Percentiles rank a stretch among this genome's conserved stretches.
These are phyloP conservation scores for Colletotrichum ledebouriae DNA, from an alignment of 2,329 filamentous ascomycete species.

Conservation along the genomic window DNA sequence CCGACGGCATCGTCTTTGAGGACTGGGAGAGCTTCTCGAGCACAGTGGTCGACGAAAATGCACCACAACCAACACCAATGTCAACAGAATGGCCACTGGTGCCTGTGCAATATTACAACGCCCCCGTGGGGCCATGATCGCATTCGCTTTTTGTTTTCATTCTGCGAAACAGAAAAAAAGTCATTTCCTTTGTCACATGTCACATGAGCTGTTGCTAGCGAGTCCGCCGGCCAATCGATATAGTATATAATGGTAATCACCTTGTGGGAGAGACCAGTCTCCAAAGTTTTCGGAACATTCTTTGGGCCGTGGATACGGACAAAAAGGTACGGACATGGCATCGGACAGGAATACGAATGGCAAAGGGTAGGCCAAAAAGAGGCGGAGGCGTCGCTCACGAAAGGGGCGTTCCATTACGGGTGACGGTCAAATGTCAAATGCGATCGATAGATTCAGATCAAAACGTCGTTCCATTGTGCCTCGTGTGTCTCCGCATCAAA, in stretches of 20 bases:
- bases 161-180: constrained; percentile 29
- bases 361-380: constrained; percentile 35
- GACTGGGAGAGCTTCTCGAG: constrained; percentile 58
- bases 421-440: constrained; percentile 38
- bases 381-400: constrained; percentile 36
- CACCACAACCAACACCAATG: constrained; percentile 42
- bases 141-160: constrained; percentile 5
- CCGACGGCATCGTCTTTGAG: constrained; percentile 54
- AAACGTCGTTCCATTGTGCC: constrained; percentile 29
- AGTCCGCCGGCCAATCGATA: constrained; percentile 35
- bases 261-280: constrained; percentile 37
- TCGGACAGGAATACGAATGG: constrained; percentile 36
- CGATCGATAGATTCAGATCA: constrained; percentile 33
- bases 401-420: constrained; percentile 38
- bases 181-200: constrained; percentile 42
- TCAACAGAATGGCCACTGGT: constrained; percentile 46
- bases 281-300: constrained; percentile 30
- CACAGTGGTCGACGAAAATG: constrained; percentile 51
- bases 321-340: constrained; percentile 33
- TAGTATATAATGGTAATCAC: constrained; percentile 46
- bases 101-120: constrained; percentile 46
- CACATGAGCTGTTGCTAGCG: constrained; percentile 36
- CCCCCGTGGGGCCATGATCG: constrained; percentile 42
- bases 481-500: no score
- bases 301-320: constrained; percentile 30